Percentiles rank a stretch among this genome's conserved stretches.
Evolutionary conservation across 1,139 yeast genomes (phyloP).

Genomic region (Saccharomyces hybrid): DNA sequence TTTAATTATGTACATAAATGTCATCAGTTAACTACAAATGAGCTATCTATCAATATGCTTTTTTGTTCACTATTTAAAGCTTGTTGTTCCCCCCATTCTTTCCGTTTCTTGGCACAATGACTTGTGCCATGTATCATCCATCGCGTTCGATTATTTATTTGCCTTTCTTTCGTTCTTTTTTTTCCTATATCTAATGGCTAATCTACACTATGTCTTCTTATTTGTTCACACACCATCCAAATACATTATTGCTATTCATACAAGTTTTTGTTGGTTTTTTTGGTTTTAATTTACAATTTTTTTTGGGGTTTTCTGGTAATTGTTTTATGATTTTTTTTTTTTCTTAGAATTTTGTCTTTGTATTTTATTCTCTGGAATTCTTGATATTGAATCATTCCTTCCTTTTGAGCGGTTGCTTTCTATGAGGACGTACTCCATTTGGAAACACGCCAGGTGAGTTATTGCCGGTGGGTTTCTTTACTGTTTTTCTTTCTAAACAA

Average conservation of each 20-base stretch:
- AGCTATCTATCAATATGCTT: slow-evolving; percentile 1
- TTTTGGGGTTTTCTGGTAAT: background rate
- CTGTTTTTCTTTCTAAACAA: slow-evolving; percentile 24
- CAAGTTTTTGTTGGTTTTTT: background rate
- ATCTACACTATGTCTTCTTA: background rate
- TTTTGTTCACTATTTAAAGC: background rate
- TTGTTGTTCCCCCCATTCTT: background rate
- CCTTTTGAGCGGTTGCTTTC: slow-evolving; percentile 6
- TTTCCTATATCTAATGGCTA: background rate
- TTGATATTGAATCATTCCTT: slow-evolving; percentile 4
- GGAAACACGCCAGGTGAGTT: background rate
- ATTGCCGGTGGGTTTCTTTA: slow-evolving; percentile 13
- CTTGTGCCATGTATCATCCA: background rate
- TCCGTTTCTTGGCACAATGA: background rate
- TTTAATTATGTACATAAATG: background rate
- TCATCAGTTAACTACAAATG: slow-evolving; percentile 2
- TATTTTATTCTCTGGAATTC: too few relatives aligned
- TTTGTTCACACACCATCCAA: background rate
- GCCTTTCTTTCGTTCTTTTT: background rate
- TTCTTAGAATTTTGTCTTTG: background rate
- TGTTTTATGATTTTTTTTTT: background rate
- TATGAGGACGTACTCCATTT: slow-evolving; percentile 5
- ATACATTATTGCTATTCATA: background rate
- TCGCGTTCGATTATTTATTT: background rate
- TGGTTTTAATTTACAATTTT: background rate